Base-by-base conservation (phyloP, 73 alveolate genomes). In the Diophrys appendiculata region DNA sequence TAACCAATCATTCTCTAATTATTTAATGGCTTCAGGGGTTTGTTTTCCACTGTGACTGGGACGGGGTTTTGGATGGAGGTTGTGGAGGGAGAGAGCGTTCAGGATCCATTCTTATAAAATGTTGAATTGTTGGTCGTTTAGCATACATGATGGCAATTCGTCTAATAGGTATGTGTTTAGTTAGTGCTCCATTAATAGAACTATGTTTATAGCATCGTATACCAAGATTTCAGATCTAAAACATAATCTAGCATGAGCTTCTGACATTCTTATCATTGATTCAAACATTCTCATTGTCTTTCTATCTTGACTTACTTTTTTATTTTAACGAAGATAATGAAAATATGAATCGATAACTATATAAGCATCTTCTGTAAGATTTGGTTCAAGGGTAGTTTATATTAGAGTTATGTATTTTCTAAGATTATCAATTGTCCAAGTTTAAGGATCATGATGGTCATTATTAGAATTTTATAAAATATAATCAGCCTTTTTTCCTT, bases 171-270 rank as follows among this genome's bases (percentile, higher is more conserved):
- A 34, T 52, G 84, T 34, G 75, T 52, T 14, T 22, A 67, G 56
- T 22, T 91, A 78, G 56, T 87, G 83, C 80, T 93, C 98, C 72
- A 78, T 72, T 28, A 93, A 73, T 26, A 88, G 76, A 27, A 93
- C 82, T 23, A 90, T 95, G 32, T 87, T 32, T 1, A 90, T 75
- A 11, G 94, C 92, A 77, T 93, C 98, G 76, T 90, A 90, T n/a
- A 65, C 65, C 26, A 86, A 80, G 11, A 93, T 91, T 54, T 77
- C 82, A 69, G 74, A 53, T 74, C 90, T 90, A 34, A 81, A 86
- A 79, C 90, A 72, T 14, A 93, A 65, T 53, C 95, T 64, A 1
- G 96, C 95, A 91, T 93, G 98, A 29, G 98, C 98, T 81, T 93
- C 87, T n/a, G 91, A 65, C 70, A 93, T 83, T 77, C 98, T 87